A percentile compares a stretch with the other conserved stretches of the same genome.
phyloP scores from a whole-genome alignment of 2,329 filamentous ascomycete species.

The Paecilomyces formosus region DNA sequence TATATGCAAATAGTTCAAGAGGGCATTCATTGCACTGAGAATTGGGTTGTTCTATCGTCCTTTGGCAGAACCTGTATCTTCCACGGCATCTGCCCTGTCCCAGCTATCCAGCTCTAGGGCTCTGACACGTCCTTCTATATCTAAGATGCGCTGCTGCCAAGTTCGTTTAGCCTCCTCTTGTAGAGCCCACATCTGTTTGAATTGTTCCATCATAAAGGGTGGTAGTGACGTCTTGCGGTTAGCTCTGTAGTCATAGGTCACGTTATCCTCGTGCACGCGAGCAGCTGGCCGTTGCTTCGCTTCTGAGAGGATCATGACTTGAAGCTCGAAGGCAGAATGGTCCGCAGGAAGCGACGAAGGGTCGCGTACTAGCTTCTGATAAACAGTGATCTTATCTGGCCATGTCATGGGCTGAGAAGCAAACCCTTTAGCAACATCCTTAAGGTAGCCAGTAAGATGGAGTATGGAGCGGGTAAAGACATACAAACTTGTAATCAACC shows the following conservation, averaged over 20 bases:
- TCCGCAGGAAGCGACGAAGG: conserved; percentile 33
- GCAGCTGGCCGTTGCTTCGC: conserved; percentile 65
- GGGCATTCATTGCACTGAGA: neutral
- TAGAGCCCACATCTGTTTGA: conserved; percentile 51
- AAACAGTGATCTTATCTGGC: conserved; percentile 74
- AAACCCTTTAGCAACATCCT: neutral
- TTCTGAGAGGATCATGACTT: conserved; percentile 67
- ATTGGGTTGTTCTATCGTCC: neutral
- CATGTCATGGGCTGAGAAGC: conserved; percentile 64
- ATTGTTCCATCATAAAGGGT: conserved; percentile 55
- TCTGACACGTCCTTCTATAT: conserved; percentile 52
- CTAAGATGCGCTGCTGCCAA: conserved; percentile 47
- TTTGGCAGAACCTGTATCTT: conserved; percentile 53
- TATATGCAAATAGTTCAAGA: neutral
- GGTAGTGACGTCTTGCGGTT: conserved; percentile 52
- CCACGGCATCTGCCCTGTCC: conserved; percentile 63
- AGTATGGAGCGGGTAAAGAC: conserved; percentile 17
- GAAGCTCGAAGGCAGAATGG: conserved; percentile 35
- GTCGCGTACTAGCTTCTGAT: conserved; percentile 62
- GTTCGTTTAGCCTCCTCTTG: conserved; percentile 53
- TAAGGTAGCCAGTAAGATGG: neutral
- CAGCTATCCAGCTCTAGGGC: conserved; percentile 65
- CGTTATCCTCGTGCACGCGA: conserved; percentile 67
- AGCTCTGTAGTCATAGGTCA: conserved; percentile 65
- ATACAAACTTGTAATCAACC: conserved; percentile 80